Percentiles rank a stretch among this genome's conserved stretches.
Conservation (phyloP, 2,329 filamentous ascomycete genomes). For the Cytospora leucostoma region DNA sequence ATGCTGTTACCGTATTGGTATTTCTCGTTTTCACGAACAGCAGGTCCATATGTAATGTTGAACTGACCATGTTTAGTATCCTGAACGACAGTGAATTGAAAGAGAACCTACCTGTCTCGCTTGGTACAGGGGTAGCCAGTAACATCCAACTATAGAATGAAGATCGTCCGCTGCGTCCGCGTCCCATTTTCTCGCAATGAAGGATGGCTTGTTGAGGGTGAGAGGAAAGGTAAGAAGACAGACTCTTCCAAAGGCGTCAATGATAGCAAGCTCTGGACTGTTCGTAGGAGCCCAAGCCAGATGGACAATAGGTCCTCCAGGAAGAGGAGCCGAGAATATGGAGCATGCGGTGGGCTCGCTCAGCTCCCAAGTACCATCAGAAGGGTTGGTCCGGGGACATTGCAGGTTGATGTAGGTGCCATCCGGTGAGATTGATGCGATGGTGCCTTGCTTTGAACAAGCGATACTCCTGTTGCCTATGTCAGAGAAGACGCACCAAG, state of each 20-base stretch:
- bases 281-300: conserved; percentile 75
- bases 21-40: conserved; percentile 59
- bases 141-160: conserved; percentile 76
- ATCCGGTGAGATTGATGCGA: conserved; percentile 77
- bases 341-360: conserved; percentile 68
- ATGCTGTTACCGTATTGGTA: conserved; percentile 72
- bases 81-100: neutral
- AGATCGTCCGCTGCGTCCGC: conserved; percentile 73
- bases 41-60: conserved; percentile 59
- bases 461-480: conserved; percentile 64
- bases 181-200: conserved; percentile 61
- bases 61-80: conserved; percentile 37
- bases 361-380: conserved; percentile 73
- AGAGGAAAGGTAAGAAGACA: conserved; percentile 71
- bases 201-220: conserved; percentile 69
- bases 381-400: conserved; percentile 68
- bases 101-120: conserved; percentile 41
- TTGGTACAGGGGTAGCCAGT: conserved; percentile 74
- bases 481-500: conserved; percentile 24
- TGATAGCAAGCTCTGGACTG: conserved; percentile 77
- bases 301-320: conserved; percentile 71
- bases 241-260: conserved; percentile 78
- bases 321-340: conserved; percentile 62
- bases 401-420: conserved; percentile 71
- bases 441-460: conserved; percentile 86